These are phyloP conservation scores for Dryadomyces quercivorus DNA, from an alignment of 2,329 filamentous ascomycete species.

Conservation along the genomic window DNA sequence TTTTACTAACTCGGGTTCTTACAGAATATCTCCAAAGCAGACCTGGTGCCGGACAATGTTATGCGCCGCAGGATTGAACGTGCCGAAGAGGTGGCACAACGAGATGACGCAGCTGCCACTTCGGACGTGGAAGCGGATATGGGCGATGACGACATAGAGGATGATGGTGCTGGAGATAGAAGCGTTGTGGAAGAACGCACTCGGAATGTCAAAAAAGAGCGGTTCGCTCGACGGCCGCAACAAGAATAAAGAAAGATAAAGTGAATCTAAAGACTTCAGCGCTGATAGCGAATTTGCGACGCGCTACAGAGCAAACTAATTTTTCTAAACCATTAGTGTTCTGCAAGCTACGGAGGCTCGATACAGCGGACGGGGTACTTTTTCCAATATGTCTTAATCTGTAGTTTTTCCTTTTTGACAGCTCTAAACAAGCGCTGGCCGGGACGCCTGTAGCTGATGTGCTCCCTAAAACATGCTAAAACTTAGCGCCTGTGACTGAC, in stretches of 20 bases:
- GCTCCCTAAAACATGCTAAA: too few species aligned
- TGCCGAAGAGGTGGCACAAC: constrained; percentile 29
- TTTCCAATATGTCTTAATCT: too few species aligned
- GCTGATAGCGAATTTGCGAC: too few species aligned
- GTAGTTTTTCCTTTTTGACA: too few species aligned
- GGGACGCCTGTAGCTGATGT: too few species aligned
- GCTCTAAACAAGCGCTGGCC: too few species aligned
- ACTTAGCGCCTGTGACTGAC: too few species aligned
- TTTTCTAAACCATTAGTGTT: too few species aligned
- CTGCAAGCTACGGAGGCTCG: too few species aligned
- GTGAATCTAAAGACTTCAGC: too few species aligned
- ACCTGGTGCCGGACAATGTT: constrained; percentile 44
- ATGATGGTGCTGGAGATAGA: background rate
- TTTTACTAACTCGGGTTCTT: background rate
- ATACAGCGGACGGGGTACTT: too few species aligned
- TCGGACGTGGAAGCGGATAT: constrained; percentile 24
- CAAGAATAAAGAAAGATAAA: constrained; percentile 3
- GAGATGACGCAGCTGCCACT: constrained; percentile 26
- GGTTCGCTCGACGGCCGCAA: constrained; percentile 2
- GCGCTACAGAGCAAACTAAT: too few species aligned
- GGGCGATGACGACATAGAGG: constrained; percentile 13
- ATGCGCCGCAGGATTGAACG: constrained; percentile 47
- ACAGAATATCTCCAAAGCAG: constrained; percentile 35
- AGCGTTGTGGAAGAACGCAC: constrained; percentile 12
- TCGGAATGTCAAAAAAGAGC: constrained; percentile 17